A percentile compares a stretch with the other conserved stretches of the same genome.
Evolutionary conservation across 2,329 filamentous ascomycete genomes (phyloP).

Genomic region (Ceratocystis eucalypticola): DNA sequence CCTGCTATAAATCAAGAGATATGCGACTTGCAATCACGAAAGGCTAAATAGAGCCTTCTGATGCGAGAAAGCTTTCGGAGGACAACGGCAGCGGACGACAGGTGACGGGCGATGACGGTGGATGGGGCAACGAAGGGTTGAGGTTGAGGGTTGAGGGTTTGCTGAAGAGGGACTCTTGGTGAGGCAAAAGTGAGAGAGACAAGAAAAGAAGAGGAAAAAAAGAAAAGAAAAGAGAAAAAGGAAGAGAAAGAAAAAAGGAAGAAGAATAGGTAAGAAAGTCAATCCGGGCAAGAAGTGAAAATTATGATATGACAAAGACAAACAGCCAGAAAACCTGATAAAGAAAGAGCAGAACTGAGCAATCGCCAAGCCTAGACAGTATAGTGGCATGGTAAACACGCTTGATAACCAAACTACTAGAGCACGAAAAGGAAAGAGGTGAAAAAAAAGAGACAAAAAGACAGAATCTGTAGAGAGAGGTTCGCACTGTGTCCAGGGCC

Average conservation of each 20-base stretch:
- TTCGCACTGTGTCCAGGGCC: not conserved
- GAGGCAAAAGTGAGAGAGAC: not conserved
- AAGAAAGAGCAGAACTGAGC: not conserved
- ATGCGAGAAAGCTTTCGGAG: not conserved
- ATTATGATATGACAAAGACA: conserved; percentile 9
- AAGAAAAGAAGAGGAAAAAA: not conserved
- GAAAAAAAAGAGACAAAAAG: not conserved
- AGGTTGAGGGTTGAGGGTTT: conserved; percentile 6
- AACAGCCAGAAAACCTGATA: not conserved
- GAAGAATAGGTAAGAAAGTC: not conserved
- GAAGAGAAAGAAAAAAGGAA: not conserved
- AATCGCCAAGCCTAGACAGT: not conserved
- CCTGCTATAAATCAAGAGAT: not conserved
- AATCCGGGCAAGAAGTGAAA: not conserved
- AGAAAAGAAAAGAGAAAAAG: not conserved
- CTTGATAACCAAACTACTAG: not conserved
- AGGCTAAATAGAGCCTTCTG: conserved; percentile 5
- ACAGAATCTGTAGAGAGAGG: not conserved
- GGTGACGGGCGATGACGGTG: not conserved
- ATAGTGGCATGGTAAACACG: conserved; percentile 2
- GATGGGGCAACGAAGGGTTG: not conserved
- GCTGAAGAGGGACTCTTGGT: too few species aligned
- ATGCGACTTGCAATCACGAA: conserved; percentile 10
- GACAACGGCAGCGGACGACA: not conserved
- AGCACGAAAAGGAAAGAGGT: not conserved